Evolutionary conservation across 2,329 filamentous ascomycete genomes (phyloP), one percentile per base, ranked within the genome.

Genomic region (Fusarium poae): DNA sequence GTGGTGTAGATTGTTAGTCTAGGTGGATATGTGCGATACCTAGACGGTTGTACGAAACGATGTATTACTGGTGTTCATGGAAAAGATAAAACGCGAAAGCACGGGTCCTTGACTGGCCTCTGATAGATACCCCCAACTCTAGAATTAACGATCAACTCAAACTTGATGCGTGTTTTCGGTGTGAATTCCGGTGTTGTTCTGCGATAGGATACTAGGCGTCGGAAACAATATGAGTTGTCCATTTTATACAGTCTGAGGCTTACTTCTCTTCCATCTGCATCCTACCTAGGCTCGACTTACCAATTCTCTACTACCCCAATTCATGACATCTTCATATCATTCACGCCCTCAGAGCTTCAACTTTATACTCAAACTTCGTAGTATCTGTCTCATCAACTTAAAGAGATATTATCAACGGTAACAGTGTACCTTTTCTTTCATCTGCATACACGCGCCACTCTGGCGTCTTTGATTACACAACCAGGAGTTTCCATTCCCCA

Each of bases 51-150:
- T 62, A 62, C 62, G 27, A 62, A 51, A 58, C 39, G 27, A 55
- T 55, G 51, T 52, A 30, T 37, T 10, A 52, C 40, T 39, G 18
- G 48, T 64, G 35, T 30, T 42, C 46, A 43, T 30, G 53, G 57
- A 69, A 57, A 57, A 50, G 23, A 42, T 39, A 27, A 34, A 43
- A 8, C 20, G 48, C 9, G 16, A 50, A 54, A 52, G 30, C 29
- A 27, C 16, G 35, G 57, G 53, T 25, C 43, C 27, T 25, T 23
- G 30, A 55, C 43, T 55, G 34, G 55, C 52, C 48, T 35, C 48
- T 64, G 48, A 66, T 70, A 74, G 70, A 74, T 72, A 74, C 72
- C 72, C 67, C 67, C 72, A 70, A 48, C 72, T 74, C 70, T 65
- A 72, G 44, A 65, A 70, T 62, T 49, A 27, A 64, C n/a, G 44